Conservation (phyloP, 2,329 filamentous ascomycete genomes). For the Sarocladium kiliense region DNA sequence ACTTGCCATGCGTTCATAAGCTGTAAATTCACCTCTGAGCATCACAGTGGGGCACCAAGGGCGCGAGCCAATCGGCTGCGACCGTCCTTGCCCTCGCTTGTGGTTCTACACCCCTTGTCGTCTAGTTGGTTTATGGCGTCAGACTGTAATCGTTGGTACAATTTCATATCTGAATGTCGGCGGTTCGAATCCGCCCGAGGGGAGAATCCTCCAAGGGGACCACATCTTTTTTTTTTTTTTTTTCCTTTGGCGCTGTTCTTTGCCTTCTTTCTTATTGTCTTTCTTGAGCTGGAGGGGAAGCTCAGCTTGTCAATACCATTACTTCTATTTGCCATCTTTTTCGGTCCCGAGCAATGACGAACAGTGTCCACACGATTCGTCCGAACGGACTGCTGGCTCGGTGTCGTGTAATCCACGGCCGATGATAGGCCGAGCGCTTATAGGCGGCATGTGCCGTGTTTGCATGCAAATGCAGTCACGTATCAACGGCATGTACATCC, state of each 20-base stretch:
- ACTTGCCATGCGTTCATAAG: background rate
- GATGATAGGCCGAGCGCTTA: conserved; percentile 3
- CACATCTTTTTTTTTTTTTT: conserved; percentile 6
- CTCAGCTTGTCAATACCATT: no score
- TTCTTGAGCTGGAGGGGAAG: background rate
- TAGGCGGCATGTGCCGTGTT: background rate
- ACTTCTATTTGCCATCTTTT: no score
- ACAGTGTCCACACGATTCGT: no score
- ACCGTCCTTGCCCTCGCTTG: conserved; percentile 1
- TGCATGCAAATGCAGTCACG: background rate
- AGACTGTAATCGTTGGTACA: conserved; percentile 9
- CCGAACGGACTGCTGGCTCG: no score
- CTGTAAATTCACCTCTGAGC: background rate
- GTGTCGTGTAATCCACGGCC: background rate
- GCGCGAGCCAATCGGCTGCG: conserved; percentile 8
- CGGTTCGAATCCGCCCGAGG: conserved; percentile 10
- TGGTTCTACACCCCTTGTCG: conserved; percentile 8
- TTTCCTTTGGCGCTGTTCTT: background rate
- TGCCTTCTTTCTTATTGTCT: background rate
- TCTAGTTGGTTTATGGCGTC: conserved; percentile 11
- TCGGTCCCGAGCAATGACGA: no score
- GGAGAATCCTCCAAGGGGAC: conserved; percentile 10
- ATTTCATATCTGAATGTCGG: conserved; percentile 10
- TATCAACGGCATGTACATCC: background rate
- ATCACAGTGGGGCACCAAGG: conserved; percentile 6